A percentile compares a stretch with the other conserved stretches of the same genome.
Evolutionary conservation across 2,329 filamentous ascomycete species (phyloP).

Genomic region (Falciphora oryzae): DNA sequence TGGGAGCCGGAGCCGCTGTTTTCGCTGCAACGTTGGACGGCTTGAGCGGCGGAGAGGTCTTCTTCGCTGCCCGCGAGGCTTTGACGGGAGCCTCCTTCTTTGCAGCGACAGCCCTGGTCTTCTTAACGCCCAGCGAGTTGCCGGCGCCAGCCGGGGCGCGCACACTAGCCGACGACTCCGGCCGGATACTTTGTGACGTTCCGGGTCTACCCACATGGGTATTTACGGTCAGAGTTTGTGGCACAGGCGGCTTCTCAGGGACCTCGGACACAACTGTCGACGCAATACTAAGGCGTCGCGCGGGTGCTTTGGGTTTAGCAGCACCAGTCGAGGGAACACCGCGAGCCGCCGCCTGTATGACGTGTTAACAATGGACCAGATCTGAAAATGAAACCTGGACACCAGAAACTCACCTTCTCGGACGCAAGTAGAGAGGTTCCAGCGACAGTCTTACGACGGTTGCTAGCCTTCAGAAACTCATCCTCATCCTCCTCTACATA

Average conservation of each 20-base stretch:
- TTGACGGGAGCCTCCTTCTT: slow-evolving; percentile 34
- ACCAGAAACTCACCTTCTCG: slow-evolving; percentile 31
- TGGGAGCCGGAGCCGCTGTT: slow-evolving; percentile 13
- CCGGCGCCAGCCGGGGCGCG: slow-evolving; percentile 28
- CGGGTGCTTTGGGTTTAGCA: slow-evolving; percentile 27
- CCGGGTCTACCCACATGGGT: slow-evolving; percentile 26
- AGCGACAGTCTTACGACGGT: slow-evolving; percentile 57
- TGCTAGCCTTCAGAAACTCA: slow-evolving; percentile 29
- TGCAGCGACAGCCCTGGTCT: slow-evolving; percentile 44
- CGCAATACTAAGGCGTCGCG: slow-evolving; percentile 45
- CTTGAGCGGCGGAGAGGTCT: slow-evolving; percentile 20
- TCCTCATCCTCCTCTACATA: slow-evolving; percentile 44
- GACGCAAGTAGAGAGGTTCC: slow-evolving; percentile 40
- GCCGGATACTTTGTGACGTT: slow-evolving; percentile 35
- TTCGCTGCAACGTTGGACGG: slow-evolving; percentile 9
- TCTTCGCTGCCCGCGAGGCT: slow-evolving; percentile 30
- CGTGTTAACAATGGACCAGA: background rate
- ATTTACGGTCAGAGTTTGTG: slow-evolving; percentile 8
- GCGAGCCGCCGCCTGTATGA: slow-evolving; percentile 25
- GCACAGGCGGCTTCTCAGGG: slow-evolving; percentile 17
- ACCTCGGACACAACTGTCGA: slow-evolving; percentile 30
- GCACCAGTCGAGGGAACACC: slow-evolving; percentile 15
- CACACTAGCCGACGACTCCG: slow-evolving; percentile 36
- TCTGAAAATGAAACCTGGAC: background rate
- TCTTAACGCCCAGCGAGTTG: slow-evolving; percentile 47